Conservation (phyloP, 495 filamentous ascomycete species). For the Hapsidospora chrysogenum region DNA sequence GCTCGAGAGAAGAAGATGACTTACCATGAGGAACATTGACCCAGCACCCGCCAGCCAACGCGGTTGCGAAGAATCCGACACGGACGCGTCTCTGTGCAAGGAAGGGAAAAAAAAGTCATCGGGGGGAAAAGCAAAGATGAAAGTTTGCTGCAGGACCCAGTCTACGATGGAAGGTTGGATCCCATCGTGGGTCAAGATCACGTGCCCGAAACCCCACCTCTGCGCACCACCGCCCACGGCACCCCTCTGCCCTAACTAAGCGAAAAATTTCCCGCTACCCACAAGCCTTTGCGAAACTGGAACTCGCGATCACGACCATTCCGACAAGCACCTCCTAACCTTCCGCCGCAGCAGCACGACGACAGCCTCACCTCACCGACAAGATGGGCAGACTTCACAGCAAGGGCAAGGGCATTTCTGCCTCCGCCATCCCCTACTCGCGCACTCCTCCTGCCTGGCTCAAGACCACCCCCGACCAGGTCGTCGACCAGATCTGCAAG, state of each 20-base stretch:
- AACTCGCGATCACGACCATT: background rate
- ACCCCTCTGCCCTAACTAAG: slow-evolving; percentile 5
- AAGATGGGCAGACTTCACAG: slow-evolving; percentile 94
- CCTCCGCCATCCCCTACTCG: slow-evolving; percentile 91
- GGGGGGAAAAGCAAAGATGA: no score
- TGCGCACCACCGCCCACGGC: background rate
- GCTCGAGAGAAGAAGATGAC: no score
- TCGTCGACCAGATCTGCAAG: slow-evolving; percentile 98
- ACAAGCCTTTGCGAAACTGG: slow-evolving; percentile 2
- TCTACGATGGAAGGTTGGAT: no score
- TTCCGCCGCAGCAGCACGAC: slow-evolving; percentile 6
- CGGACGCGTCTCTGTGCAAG: no score
- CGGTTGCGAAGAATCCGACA: no score
- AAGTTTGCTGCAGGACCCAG: no score
- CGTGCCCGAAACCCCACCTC: no score
- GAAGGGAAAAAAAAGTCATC: no score
- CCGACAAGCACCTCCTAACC: slow-evolving; percentile 4
- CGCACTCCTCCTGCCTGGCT: slow-evolving; percentile 83
- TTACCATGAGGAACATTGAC: no score
- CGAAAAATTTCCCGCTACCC: slow-evolving; percentile 6
- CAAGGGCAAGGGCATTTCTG: slow-evolving; percentile 97
- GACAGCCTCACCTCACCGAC: slow-evolving; percentile 8
- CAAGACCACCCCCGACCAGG: slow-evolving; percentile 75
- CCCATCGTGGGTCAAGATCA: no score
- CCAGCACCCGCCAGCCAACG: no score